Evolutionary conservation across 2,329 filamentous ascomycete genomes (phyloP).

Genomic region (Ophiostoma himal-ulmi): DNA sequence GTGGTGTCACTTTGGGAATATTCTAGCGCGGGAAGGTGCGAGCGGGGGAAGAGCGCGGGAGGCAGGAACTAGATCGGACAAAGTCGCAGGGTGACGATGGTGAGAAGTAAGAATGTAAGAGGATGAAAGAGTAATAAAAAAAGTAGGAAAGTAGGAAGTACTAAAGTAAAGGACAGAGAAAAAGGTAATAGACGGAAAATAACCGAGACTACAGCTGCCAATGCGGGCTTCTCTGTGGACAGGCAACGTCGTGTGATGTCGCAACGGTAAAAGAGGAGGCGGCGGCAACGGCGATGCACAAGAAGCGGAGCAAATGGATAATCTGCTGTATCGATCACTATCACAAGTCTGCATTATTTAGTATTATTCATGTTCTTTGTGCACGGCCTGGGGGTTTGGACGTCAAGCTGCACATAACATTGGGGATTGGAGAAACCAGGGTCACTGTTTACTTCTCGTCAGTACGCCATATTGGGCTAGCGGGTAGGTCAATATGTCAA

Average conservation of each 20-base stretch:
- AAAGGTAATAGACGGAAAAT: background rate
- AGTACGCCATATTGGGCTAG: background rate
- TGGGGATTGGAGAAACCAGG: background rate
- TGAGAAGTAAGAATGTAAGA: background rate
- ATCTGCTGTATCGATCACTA: background rate
- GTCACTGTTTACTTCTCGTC: background rate
- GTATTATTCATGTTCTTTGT: background rate
- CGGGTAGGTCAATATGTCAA: background rate
- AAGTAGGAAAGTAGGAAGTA: background rate
- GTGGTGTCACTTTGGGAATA: background rate
- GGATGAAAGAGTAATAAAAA: background rate
- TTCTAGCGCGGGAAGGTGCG: background rate
- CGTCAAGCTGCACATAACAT: background rate
- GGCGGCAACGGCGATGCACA: slow-evolving; percentile 4
- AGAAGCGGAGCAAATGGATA: background rate
- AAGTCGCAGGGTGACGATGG: slow-evolving; percentile 1
- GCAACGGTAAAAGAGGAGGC: background rate
- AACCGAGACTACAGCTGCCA: too few species aligned
- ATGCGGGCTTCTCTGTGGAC: slow-evolving; percentile 2
- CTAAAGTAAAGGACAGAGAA: background rate
- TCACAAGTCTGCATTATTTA: background rate
- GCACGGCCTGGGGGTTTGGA: background rate
- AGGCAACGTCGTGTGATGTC: slow-evolving; percentile 13
- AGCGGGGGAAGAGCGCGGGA: background rate
- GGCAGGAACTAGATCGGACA: slow-evolving; percentile 4